Percentiles rank a stretch among this genome's conserved stretches.
Conservation (phyloP, 495 filamentous ascomycete species). For the Collariella sp. region DNA sequence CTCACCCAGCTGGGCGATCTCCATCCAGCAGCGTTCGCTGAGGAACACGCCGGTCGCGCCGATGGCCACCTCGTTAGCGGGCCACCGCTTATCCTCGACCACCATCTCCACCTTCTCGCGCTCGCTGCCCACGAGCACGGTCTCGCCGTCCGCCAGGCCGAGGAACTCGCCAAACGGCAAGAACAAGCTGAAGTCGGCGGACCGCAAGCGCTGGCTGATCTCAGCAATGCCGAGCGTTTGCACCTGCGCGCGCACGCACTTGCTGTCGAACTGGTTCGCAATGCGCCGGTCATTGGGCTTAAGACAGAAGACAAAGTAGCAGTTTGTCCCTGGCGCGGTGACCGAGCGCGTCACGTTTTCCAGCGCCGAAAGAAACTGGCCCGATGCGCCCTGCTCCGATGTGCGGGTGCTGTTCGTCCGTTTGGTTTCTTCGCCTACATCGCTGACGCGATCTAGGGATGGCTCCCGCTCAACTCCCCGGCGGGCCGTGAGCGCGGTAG, state of each 20-base stretch:
- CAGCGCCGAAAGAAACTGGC: constrained; percentile 82
- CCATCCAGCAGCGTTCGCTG: constrained; percentile 89
- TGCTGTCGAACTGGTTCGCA: constrained; percentile 97
- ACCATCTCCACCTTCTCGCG: constrained; percentile 85
- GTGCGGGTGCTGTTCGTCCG: constrained; percentile 28
- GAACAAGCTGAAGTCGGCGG: constrained; percentile 93
- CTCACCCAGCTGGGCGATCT: constrained; percentile 71
- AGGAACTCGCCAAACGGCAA: constrained; percentile 94
- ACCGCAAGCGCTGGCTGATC: constrained; percentile 83
- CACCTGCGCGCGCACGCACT: constrained; percentile 89
- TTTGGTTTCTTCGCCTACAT: constrained; percentile 36
- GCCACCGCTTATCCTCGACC: constrained; percentile 84
- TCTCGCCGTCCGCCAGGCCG: constrained; percentile 74
- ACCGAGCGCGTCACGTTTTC: constrained; percentile 82
- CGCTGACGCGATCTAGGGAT: constrained; percentile 37
- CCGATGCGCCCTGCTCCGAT: constrained; percentile 73
- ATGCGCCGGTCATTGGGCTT: constrained; percentile 97
- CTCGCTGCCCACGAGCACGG: constrained; percentile 81
- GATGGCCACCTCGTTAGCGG: constrained; percentile 79
- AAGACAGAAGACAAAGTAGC: constrained; percentile 93
- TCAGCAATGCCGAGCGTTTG: constrained; percentile 96
- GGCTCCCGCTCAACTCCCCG: constrained; percentile 38
- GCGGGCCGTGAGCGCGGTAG: constrained; percentile 31
- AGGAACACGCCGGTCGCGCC: constrained; percentile 92
- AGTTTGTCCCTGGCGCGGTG: constrained; percentile 70